Evolutionary conservation across 2,329 filamentous ascomycete genomes (phyloP), one percentile per base, ranked within the genome.

Genomic region (Pyrenochaeta sp.): DNA sequence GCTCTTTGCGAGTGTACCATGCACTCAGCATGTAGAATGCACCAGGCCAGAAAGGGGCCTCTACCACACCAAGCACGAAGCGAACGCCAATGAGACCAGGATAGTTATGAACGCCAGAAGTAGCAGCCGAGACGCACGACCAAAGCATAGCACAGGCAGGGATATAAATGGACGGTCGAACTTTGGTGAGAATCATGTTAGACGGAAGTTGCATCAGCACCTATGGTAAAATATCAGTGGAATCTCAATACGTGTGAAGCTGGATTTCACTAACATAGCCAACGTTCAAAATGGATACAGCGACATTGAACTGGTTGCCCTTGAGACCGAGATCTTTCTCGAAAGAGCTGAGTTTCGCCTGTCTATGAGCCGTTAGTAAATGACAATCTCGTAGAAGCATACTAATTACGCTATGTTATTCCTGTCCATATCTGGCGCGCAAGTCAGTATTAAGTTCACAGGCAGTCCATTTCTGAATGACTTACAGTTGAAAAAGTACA

Each of bases 181-280:
- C 70, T 2, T 79, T 73, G 0, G 83, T 85, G 5, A 87, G 71
- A 1, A 83, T 61, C 47, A 87, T 73, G 53, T 87, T 87, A 0
- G 83, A 85, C 0, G 85, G 85, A 0, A 87, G 70, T 61, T 87
- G 84, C 79, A 86, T 85, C 5, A 86, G 68, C 0, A 87, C 68
- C 58, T 87, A 68, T n/a, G n/a, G n/a, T n/a, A n/a, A n/a, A n/a
- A n/a, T n/a, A n/a, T n/a, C n/a, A n/a, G n/a, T n/a, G n/a, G n/a
- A n/a, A n/a, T n/a, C n/a, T n/a, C n/a, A n/a, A n/a, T n/a, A n/a
- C n/a, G n/a, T n/a, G n/a, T n/a, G n/a, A n/a, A n/a, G n/a, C n/a
- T n/a, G n/a, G n/a, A n/a, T n/a, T n/a, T n/a, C n/a, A n/a, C n/a
- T n/a, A n/a, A n/a, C 23, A 27, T 27, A 27, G 4, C 23, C 23